phyloP scores from a whole-genome alignment of 176 grass and related monocot species.

The Coix lacrymajobi region DNA sequence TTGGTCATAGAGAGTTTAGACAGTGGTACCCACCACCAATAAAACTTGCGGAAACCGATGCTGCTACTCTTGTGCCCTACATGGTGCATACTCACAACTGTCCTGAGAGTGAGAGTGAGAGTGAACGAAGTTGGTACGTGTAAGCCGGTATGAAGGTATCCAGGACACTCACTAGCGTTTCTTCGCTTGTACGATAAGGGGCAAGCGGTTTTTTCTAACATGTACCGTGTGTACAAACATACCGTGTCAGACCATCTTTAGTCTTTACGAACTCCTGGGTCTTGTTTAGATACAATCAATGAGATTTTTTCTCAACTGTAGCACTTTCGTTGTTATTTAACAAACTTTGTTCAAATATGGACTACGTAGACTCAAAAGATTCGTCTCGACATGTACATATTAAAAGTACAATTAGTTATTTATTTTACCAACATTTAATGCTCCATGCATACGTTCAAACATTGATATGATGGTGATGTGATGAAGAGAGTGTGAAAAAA shows the following conservation, averaged over 20 bases:
- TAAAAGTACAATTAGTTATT: no score
- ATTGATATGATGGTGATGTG: no score
- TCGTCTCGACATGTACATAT: no score
- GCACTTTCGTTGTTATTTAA: no score
- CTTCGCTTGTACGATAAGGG: neutral
- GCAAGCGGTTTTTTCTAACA: neutral
- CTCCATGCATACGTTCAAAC: no score
- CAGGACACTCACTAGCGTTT: neutral
- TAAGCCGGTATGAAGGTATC: neutral
- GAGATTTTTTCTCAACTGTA: no score
- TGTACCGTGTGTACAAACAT: neutral
- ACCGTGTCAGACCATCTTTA: slow-evolving; percentile 3
- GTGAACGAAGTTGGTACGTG: no score
- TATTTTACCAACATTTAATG: no score
- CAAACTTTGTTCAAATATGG: no score
- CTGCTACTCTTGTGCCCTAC: neutral
- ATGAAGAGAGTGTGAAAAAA: no score
- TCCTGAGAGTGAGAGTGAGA: neutral
- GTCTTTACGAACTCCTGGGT: neutral
- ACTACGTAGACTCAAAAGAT: no score
- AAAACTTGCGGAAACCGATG: neutral
- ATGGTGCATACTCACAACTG: neutral
- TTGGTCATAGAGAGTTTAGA: neutral
- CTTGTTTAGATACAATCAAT: no score
- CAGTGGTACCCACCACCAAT: neutral